phyloP scores from a whole-genome alignment of 2,329 filamentous ascomycete species.

The Ceratocystis smalleyi region DNA sequence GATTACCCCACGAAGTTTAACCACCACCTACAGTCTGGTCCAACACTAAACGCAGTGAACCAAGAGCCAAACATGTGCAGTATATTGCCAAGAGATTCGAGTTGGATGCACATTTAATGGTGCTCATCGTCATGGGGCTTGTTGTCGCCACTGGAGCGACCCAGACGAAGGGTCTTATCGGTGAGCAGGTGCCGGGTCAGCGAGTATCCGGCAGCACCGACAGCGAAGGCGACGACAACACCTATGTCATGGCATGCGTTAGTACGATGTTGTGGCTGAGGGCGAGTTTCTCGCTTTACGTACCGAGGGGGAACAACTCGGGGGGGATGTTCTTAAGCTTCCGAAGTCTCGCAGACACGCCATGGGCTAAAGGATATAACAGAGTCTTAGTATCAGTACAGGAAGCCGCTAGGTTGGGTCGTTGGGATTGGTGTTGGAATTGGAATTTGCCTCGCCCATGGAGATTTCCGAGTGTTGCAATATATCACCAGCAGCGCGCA shows the following conservation, averaged over 20 bases:
- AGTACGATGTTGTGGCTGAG: conserved; percentile 19
- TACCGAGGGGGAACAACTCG: conserved; percentile 90
- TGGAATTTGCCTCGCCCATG: background rate
- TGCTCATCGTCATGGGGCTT: conserved; percentile 23
- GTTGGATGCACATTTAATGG: conserved; percentile 22
- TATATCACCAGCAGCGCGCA: background rate
- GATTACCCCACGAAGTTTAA: background rate
- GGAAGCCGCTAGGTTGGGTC: background rate
- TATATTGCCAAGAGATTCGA: conserved; percentile 20
- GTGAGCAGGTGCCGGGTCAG: conserved; percentile 63
- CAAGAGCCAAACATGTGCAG: conserved; percentile 1
- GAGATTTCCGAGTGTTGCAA: background rate
- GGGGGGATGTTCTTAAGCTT: conserved; percentile 78
- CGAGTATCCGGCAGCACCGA: conserved; percentile 71
- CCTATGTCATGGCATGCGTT: conserved; percentile 34
- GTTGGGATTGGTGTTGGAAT: background rate
- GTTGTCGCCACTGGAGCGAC: conserved; percentile 37
- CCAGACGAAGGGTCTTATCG: conserved; percentile 85
- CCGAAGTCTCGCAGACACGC: conserved; percentile 86
- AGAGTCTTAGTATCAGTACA: conserved; percentile 1
- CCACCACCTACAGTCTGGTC: background rate
- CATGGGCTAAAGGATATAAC: conserved; percentile 52
- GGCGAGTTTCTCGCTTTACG: conserved; percentile 16
- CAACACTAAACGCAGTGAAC: background rate
- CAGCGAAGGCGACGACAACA: conserved; percentile 72